Evolutionary conservation across 2,329 filamentous ascomycete species (phyloP).

Genomic region (Fusarium foetens): DNA sequence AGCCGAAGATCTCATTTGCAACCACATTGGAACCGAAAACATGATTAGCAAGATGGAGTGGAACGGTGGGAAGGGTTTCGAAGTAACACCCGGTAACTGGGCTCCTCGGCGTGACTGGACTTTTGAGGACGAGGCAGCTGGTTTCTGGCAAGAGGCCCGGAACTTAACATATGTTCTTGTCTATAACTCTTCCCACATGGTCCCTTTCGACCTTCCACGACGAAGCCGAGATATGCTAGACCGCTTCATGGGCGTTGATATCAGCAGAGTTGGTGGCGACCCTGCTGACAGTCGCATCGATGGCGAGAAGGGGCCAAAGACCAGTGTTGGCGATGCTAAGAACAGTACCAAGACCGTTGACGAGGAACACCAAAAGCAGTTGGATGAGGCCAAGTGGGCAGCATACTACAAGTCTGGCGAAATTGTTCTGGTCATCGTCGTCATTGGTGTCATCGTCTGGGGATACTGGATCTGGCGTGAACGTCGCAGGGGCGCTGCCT

Average conservation of each 20-base stretch:
- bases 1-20: slow-evolving; percentile 94
- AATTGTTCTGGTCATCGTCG: slow-evolving; percentile 83
- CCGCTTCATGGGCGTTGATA: slow-evolving; percentile 93
- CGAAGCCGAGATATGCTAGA: slow-evolving; percentile 96
- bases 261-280: slow-evolving; percentile 83
- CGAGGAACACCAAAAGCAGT: slow-evolving; percentile 66
- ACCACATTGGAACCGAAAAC: slow-evolving; percentile 92
- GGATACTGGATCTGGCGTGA: slow-evolving; percentile 76
- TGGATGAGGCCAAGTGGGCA: slow-evolving; percentile 88
- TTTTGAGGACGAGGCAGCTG: slow-evolving; percentile 87
- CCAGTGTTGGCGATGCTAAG: slow-evolving; percentile 77
- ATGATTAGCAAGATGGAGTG: slow-evolving; percentile 91
- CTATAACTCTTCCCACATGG: slow-evolving; percentile 97
- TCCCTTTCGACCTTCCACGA: slow-evolving; percentile 91
- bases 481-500: slow-evolving; percentile 65
- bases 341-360: slow-evolving; percentile 67
- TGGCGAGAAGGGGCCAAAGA: slow-evolving; percentile 82
- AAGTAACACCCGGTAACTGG: slow-evolving; percentile 85
- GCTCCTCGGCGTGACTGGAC: slow-evolving; percentile 94
- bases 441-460: slow-evolving; percentile 77
- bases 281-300: slow-evolving; percentile 85
- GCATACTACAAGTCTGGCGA: slow-evolving; percentile 91
- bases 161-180: slow-evolving; percentile 97
- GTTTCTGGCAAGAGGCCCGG: slow-evolving; percentile 92
- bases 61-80: slow-evolving; percentile 92